phyloP scores from a whole-genome alignment of 305 asterid species.

The Fraxinus sp. region DNA sequence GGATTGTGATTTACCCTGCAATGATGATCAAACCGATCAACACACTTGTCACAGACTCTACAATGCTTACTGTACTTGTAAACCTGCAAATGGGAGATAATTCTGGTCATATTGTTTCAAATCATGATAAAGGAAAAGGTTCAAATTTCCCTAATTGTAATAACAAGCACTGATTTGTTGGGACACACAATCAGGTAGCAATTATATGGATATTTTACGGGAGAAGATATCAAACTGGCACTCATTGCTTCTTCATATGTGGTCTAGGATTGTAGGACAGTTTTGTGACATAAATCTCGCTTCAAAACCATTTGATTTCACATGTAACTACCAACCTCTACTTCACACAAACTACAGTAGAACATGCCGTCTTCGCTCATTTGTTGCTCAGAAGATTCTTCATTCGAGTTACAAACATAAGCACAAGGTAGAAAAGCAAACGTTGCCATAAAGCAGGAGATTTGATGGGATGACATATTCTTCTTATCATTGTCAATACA shows the following conservation, averaged over 20 bases:
- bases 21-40: constrained; percentile 92
- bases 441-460: constrained; percentile 32
- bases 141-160: background rate
- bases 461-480: constrained; percentile 26
- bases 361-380: constrained; percentile 95
- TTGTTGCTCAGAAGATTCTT: constrained; percentile 65
- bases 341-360: constrained; percentile 98
- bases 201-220: background rate
- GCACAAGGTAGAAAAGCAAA: constrained; percentile 71
- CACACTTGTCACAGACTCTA: constrained; percentile 97
- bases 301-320: background rate
- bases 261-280: background rate
- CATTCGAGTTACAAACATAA: constrained; percentile 44
- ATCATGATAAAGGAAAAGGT: background rate
- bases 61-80: constrained; percentile 98
- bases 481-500: constrained; percentile 37
- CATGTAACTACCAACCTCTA: constrained; percentile 60
- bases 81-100: constrained; percentile 52
- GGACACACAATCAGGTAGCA: background rate
- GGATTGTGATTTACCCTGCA: constrained; percentile 72
- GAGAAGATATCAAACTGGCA: background rate
- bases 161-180: background rate
- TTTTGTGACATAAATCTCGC: background rate
- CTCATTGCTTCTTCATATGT: background rate
- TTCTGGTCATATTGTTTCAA: background rate